Conservation (phyloP, 768 basidiomycete species). For the Suillus lakei region DNA sequence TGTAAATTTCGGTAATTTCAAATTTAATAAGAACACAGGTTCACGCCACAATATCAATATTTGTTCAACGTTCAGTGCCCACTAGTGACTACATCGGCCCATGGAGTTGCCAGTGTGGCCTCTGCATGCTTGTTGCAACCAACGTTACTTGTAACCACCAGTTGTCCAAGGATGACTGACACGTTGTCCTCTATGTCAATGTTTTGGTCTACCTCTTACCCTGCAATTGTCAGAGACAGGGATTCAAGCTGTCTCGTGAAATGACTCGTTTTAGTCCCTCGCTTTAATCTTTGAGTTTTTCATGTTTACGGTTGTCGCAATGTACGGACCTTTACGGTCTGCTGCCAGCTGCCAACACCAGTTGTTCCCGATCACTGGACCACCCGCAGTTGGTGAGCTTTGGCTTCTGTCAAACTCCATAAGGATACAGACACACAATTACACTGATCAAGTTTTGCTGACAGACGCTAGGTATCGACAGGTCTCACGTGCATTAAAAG, state of each 20-base stretch:
- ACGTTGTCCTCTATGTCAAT: neutral
- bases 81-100: neutral
- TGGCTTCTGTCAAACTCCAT: neutral
- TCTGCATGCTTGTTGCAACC: neutral
- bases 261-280: neutral
- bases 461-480: neutral
- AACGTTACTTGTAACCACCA: neutral
- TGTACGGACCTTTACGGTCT: neutral
- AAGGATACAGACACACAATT: neutral
- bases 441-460: neutral
- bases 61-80: neutral
- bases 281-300: neutral
- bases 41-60: slow-evolving; percentile 1
- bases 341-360: neutral
- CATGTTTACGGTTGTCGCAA: neutral
- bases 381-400: slow-evolving; percentile 1
- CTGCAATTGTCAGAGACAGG: neutral
- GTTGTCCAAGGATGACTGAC: neutral
- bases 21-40: neutral
- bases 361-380: neutral
- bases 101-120: neutral
- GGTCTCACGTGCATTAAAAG: neutral
- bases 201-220: neutral
- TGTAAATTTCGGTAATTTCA: neutral
- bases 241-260: neutral